These are phyloP conservation scores for Russula lepida DNA, from an alignment of 768 basidiomycete genomes.

Conservation along the genomic window DNA sequence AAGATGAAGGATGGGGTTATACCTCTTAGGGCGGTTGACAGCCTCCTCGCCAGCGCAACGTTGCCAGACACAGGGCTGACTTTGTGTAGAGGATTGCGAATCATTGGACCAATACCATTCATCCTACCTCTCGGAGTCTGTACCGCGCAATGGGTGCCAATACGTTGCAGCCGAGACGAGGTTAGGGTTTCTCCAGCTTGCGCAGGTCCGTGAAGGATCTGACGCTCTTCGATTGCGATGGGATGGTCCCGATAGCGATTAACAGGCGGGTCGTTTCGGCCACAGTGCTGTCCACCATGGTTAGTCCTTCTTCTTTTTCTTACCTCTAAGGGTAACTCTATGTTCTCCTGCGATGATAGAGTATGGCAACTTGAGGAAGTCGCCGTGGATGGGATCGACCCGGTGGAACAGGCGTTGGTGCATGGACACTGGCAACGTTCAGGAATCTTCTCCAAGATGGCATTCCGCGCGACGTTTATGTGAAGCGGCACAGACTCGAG, in stretches of 20 bases:
- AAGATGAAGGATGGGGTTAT: neutral
- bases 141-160: neutral
- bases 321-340: neutral
- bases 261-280: neutral
- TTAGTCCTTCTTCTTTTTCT: slow-evolving; percentile 8
- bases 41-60: neutral
- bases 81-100: neutral
- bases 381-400: neutral
- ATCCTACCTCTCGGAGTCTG: slow-evolving; percentile 4
- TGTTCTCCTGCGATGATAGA: neutral
- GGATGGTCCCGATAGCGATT: neutral
- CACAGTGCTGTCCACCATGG: neutral
- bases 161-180: neutral
- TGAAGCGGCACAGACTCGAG: slow-evolving; percentile 52
- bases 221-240: neutral
- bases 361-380: neutral
- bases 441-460: slow-evolving; percentile 23
- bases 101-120: neutral
- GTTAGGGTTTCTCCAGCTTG: neutral
- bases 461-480: slow-evolving; percentile 32
- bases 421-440: slow-evolving; percentile 5
- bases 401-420: neutral
- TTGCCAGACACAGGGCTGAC: neutral
- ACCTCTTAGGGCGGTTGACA: neutral
- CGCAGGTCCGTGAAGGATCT: neutral